Percentiles rank a stretch among this genome's conserved stretches.
Evolutionary conservation across 164 flowering plant species (phyloP).

Genomic region (Buxus sempervirens): DNA sequence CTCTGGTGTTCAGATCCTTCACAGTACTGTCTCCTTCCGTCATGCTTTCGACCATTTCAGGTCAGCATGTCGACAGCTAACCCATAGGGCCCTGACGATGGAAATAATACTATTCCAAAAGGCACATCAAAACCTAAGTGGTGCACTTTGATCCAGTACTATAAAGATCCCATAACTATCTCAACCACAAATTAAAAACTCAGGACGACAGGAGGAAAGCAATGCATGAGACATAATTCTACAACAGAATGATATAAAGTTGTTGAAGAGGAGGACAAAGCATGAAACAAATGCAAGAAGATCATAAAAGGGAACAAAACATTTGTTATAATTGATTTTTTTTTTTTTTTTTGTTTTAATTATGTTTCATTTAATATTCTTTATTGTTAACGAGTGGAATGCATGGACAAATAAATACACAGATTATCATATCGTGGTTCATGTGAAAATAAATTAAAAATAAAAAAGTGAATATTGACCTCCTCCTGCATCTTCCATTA

Average conservation of each 20-base stretch:
- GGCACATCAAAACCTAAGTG: constrained; percentile 36
- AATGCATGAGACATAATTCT: constrained; percentile 53
- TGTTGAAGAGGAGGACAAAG: constrained; percentile 22
- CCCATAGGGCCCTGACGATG: constrained; percentile 11
- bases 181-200: constrained; percentile 7
- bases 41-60: constrained; percentile 55
- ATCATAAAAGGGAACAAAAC: constrained; percentile 14
- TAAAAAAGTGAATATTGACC: constrained; percentile 17
- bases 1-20: constrained; percentile 23
- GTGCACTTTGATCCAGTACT: constrained; percentile 38
- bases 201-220: constrained; percentile 34
- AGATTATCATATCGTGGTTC: no score
- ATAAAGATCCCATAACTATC: constrained; percentile 14
- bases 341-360: no score
- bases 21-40: constrained; percentile 29
- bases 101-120: constrained; percentile 10
- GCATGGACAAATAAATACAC: constrained; percentile 24
- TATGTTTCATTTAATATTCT: no score
- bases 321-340: neutral
- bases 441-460: no score
- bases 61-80: constrained; percentile 24
- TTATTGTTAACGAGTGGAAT: constrained; percentile 20
- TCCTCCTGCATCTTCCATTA: no score
- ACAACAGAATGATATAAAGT: constrained; percentile 45
- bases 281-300: constrained; percentile 3